These are phyloP conservation scores for Cryphonectria nitschkei DNA, from an alignment of 2,329 filamentous ascomycete genomes.

Conservation along the genomic window DNA sequence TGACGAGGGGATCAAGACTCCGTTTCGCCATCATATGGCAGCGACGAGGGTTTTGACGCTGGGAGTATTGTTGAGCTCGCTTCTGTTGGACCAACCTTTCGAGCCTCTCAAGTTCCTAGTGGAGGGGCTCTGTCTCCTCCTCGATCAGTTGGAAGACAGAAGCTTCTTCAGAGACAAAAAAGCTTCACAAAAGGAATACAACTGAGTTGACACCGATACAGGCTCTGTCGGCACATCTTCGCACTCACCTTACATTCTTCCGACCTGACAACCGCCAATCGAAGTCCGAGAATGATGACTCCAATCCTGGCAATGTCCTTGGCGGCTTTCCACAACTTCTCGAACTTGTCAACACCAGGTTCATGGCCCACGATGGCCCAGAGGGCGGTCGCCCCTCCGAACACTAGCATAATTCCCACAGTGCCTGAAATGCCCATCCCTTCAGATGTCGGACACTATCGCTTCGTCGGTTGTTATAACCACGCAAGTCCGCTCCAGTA, in stretches of 20 bases:
- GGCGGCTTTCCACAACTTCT: background rate
- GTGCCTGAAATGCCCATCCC: background rate
- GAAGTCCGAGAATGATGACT: background rate
- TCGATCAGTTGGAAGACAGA: background rate
- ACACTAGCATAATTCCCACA: background rate
- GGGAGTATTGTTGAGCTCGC: background rate
- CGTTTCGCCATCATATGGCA: background rate
- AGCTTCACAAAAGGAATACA: background rate
- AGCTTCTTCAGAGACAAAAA: background rate
- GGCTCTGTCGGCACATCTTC: background rate
- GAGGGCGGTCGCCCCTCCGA: background rate
- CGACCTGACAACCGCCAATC: background rate
- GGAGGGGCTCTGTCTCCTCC: background rate
- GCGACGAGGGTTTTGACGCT: background rate
- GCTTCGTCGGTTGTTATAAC: background rate
- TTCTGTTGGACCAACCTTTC: background rate
- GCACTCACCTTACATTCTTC: background rate
- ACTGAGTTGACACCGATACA: background rate
- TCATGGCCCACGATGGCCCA: background rate
- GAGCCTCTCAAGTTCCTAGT: background rate
- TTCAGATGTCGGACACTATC: background rate
- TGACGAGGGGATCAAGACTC: background rate
- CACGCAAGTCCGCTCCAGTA: background rate
- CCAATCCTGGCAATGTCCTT: background rate
- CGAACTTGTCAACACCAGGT: background rate